Evolutionary conservation across 208 protist genomes (phyloP), one percentile per base, ranked within the genome.

Genomic region (Kentomonas sorsogonicus): DNA sequence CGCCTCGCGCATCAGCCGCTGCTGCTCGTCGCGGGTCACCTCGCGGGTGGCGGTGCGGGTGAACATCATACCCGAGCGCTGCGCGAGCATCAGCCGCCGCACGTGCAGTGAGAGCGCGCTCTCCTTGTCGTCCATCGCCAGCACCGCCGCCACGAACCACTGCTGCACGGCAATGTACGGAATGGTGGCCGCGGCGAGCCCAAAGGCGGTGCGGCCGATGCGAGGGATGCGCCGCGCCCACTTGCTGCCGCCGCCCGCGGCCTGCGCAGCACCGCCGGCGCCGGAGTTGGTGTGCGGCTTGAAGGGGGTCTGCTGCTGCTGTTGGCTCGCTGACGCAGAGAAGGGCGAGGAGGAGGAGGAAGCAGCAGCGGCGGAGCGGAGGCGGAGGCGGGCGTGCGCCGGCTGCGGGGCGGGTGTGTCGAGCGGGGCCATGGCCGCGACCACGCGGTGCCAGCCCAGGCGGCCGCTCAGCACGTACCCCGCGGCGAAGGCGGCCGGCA

Each of bases 1-100:
- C 2, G 85, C 71, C 63, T 86, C 72, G 22, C 59, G 69, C 74
- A 85, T 69, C 20, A 92, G 72, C 10, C 65, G 67, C 56, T 89
- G 66, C 74, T 92, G 85, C 69, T 92, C 85, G 54, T 89, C 85
- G 9, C 72, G 72, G 15, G 85, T 92, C 48, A 92, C 81, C 66
- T 92, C 85, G 0, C 85, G 85, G 0, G 85, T 89, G 45, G 80
- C 78, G n/a, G 85, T 89, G 47, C 85, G 85, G 44, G 72, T 77
- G 43, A 92, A 92, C 85, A 92, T 92, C 78, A 92, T 88, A 20
- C 76, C 66, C 0, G 69, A 81, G 15, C 85, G 74, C 69, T 92
- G 85, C 33, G 79, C 68, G 26, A 92, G 65, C 81, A 92, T 89
- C 23, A 89, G 62, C 6, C 85, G 77, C 0, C 74, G 63, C 51